A percentile compares a stretch with the other conserved stretches of the same genome.
These are phyloP conservation scores for Irpex sp. DNA, from an alignment of 1,284 basidiomycete species.

Conservation along the genomic window DNA sequence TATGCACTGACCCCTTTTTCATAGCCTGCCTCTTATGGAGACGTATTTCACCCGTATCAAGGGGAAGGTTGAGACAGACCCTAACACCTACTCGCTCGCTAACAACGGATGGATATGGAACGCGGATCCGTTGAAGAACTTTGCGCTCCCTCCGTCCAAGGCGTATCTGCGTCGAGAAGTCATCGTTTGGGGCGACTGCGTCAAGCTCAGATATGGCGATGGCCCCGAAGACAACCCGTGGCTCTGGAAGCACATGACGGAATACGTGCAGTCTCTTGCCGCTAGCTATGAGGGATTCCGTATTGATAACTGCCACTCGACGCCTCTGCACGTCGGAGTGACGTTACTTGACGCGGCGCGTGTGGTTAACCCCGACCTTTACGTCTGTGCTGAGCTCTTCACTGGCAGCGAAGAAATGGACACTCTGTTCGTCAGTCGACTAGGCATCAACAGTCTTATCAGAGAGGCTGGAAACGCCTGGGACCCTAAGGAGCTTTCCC, in stretches of 20 bases:
- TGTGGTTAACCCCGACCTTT: conserved; percentile 85
- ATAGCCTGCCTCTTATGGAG: conserved; percentile 80
- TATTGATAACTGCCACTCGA: conserved; percentile 98
- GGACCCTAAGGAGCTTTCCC: conserved; percentile 84
- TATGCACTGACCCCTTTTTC: conserved; percentile 4
- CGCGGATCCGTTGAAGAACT: conserved; percentile 92
- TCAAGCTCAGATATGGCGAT: conserved; percentile 91
- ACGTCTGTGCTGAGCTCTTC: conserved; percentile 96
- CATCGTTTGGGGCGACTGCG: conserved; percentile 97
- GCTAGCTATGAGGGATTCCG: conserved; percentile 90
- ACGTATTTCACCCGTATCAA: conserved; percentile 85
- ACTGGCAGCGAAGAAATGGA: conserved; percentile 96
- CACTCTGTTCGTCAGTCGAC: conserved; percentile 81
- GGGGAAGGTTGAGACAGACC: conserved; percentile 56
- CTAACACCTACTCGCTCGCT: conserved; percentile 76
- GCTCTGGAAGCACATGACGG: conserved; percentile 93
- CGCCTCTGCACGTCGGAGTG: conserved; percentile 91
- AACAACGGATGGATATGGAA: conserved; percentile 99
- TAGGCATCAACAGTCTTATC: conserved; percentile 90
- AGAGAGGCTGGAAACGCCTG: conserved; percentile 89
- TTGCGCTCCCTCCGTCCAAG: conserved; percentile 93
- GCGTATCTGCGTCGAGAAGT: conserved; percentile 95
- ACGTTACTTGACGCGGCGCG: conserved; percentile 90
- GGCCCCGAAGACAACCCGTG: conserved; percentile 79
- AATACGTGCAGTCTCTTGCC: conserved; percentile 81